These are phyloP conservation scores for Boletus coccyginus DNA, from an alignment of 768 basidiomycete species.

Conservation along the genomic window DNA sequence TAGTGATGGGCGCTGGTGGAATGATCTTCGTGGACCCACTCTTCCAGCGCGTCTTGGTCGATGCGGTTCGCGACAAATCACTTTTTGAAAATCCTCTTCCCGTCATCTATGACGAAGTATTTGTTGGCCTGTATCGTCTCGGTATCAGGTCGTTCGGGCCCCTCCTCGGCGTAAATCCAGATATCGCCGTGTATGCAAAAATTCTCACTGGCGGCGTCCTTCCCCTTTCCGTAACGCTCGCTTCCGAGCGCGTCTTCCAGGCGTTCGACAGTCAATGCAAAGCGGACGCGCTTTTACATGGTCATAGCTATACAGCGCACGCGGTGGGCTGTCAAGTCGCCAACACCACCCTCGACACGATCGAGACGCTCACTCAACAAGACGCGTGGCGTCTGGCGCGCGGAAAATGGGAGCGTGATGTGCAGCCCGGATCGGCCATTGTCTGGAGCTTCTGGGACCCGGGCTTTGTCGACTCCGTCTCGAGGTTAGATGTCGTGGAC, in stretches of 20 bases:
- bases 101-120: slow-evolving; percentile 95
- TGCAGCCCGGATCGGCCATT: slow-evolving; percentile 9
- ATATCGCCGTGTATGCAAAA: slow-evolving; percentile 91
- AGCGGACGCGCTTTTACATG: slow-evolving; percentile 85
- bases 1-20: slow-evolving; percentile 93
- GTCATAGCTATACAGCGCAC: slow-evolving; percentile 95
- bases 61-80: slow-evolving; percentile 60
- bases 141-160: slow-evolving; percentile 65
- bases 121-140: slow-evolving; percentile 87
- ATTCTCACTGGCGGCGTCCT: slow-evolving; percentile 90
- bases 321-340: slow-evolving; percentile 92
- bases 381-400: slow-evolving; percentile 61
- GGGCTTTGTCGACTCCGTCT: slow-evolving; percentile 62
- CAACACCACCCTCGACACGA: slow-evolving; percentile 66
- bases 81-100: slow-evolving; percentile 58
- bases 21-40: slow-evolving; percentile 98
- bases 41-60: slow-evolving; percentile 86
- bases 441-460: slow-evolving; percentile 92
- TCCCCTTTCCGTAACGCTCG: slow-evolving; percentile 83
- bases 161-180: slow-evolving; percentile 72
- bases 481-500: slow-evolving; percentile 50
- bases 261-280: slow-evolving; percentile 77
- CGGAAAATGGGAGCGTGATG: slow-evolving; percentile 48
- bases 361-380: slow-evolving; percentile 48
- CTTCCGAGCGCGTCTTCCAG: slow-evolving; percentile 74